Evolutionary conservation across 805 yeast species (phyloP).

Genomic region (Limtongozyma cylindracea): DNA sequence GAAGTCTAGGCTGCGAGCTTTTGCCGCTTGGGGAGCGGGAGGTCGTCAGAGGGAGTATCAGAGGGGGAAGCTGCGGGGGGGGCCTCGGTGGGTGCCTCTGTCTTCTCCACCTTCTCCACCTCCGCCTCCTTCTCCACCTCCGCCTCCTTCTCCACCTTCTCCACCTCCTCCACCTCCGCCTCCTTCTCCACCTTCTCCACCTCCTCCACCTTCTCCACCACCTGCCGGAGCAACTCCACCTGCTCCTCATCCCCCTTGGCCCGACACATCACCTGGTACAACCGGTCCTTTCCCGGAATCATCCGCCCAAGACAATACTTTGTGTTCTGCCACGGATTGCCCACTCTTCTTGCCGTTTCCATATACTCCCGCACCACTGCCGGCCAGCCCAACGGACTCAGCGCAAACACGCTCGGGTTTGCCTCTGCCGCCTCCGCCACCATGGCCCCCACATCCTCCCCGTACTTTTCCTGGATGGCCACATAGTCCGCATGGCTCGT

Average conservation of each 20-base stretch:
- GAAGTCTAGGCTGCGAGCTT: too few species aligned
- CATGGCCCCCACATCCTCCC: slow-evolving; percentile 62
- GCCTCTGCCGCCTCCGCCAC: slow-evolving; percentile 77
- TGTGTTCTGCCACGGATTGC: slow-evolving; percentile 38
- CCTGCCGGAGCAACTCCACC: too few species aligned
- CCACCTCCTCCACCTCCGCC: slow-evolving; percentile 1
- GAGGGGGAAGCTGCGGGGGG: too few species aligned
- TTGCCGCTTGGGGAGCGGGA: too few species aligned
- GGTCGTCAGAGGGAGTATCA: too few species aligned
- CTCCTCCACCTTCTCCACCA: slow-evolving; percentile 13
- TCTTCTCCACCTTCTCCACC: not conserved
- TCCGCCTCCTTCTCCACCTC: not conserved
- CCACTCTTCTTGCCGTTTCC: slow-evolving; percentile 22
- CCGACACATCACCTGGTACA: slow-evolving; percentile 29
- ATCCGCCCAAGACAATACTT: slow-evolving; percentile 63
- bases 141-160: slow-evolving; percentile 1
- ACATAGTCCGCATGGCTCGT: slow-evolving; percentile 23
- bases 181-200: slow-evolving; percentile 6
- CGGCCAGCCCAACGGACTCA: slow-evolving; percentile 23
- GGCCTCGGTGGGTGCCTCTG: too few species aligned
- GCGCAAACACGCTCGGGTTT: slow-evolving; percentile 54
- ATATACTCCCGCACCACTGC: slow-evolving; percentile 28
- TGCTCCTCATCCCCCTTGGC: slow-evolving; percentile 30
- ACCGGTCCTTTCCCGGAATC: slow-evolving; percentile 47
- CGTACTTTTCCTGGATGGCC: slow-evolving; percentile 22